Base-by-base conservation (phyloP, 495 filamentous ascomycete species). In the Lentithecium fluviatile region DNA sequence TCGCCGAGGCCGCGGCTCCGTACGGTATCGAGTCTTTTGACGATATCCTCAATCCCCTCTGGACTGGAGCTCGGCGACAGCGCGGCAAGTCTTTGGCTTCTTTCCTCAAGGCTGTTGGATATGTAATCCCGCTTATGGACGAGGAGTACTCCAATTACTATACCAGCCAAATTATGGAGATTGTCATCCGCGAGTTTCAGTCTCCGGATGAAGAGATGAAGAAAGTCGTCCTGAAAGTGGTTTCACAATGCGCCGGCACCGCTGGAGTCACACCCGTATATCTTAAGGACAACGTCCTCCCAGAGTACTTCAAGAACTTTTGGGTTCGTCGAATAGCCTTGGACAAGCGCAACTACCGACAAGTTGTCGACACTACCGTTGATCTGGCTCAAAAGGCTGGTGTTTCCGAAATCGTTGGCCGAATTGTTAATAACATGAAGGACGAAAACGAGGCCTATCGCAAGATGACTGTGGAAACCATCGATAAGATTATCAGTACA, bases 191-290 rank as follows among this genome's bases (percentile, higher is more conserved):
- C 62, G 95, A 99, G 71, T 97, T 97, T 67, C 86, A 90, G 11
- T 96, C 91, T 1, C 94, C 93, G 0, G 95, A 99, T 64, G 95
- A 99, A 71, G 95, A 99, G 74, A 99, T 99, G 95, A 99, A 99
- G 78, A 97, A 97, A 77, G 92, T 97, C 1, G 94, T 97, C 11
- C 75, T 97, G 37, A 97, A 97, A 75, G 95, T 97, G 36, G 86
- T 97, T 15, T 96, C 91, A n/a, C 95, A 97, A 70, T 97, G 94
- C 73, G 88, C 93, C 15, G 86, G 87, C 66, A 97, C 94, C 0
- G 87, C 92, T 68, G 95, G 95, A 76, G 94, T 99, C 12, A 97
- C 95, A 57, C 88, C 91, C 42, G 84, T 84, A 47, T 99, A 97
- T 70, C 81, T 99, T 24, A 97, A 96, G 75, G 91, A 97, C 70